phyloP scores from a whole-genome alignment of 805 yeast species.

The Clavispora carvajalis region DNA sequence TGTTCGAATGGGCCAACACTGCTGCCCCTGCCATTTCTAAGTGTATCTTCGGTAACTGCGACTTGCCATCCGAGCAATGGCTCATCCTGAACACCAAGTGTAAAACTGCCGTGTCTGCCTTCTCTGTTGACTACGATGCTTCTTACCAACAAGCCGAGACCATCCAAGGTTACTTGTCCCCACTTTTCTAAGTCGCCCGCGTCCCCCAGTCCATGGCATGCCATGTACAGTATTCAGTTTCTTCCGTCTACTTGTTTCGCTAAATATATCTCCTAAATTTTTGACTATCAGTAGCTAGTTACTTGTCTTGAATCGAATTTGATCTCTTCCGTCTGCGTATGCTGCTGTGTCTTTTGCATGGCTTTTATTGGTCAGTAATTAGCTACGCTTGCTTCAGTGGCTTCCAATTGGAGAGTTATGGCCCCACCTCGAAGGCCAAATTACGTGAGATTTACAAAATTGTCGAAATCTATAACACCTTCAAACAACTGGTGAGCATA shows the following conservation, averaged over 20 bases:
- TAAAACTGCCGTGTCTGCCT: constrained; percentile 40
- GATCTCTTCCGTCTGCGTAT: no score
- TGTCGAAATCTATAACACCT: no score
- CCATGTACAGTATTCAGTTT: background rate
- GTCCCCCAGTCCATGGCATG: background rate
- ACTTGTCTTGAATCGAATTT: no score
- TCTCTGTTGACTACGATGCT: constrained; percentile 45
- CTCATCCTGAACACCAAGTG: constrained; percentile 27
- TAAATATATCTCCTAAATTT: background rate
- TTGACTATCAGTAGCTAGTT: no score
- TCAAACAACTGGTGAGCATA: no score
- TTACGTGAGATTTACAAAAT: no score
- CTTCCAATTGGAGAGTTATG: no score
- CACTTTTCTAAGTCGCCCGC: constrained; percentile 4
- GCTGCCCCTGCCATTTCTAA: constrained; percentile 36
- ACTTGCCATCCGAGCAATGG: constrained; percentile 21
- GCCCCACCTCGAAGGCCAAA: no score
- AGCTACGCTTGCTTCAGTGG: no score
- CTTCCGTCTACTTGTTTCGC: background rate
- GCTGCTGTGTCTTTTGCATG: no score
- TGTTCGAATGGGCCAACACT: constrained; percentile 12
- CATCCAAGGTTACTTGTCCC: constrained; percentile 13
- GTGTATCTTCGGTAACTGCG: constrained; percentile 21
- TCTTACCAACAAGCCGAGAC: constrained; percentile 13
- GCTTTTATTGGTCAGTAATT: no score